Conservation (phyloP, 129 eudicot species). For the Gnaphalium uliginosum region DNA sequence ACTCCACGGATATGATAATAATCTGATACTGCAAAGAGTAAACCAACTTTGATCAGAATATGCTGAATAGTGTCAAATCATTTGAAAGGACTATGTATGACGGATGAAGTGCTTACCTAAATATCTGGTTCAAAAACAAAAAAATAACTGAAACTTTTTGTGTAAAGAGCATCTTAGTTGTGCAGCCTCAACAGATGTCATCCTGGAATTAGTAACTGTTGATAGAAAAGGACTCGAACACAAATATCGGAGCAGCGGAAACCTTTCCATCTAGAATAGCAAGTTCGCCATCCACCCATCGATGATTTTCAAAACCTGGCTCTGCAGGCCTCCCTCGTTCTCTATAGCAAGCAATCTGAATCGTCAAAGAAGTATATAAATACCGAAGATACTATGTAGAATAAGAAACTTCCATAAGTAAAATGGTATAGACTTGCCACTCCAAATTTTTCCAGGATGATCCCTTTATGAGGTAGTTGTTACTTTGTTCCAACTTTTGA, state of each 20-base stretch:
- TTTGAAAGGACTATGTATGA: background rate
- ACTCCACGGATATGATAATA: background rate
- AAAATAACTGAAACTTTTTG: no score
- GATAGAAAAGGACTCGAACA: no score
- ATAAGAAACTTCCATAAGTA: background rate
- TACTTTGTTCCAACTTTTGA: constrained; percentile 90
- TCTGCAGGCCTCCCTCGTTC: constrained; percentile 97
- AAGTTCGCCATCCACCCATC: constrained; percentile 99
- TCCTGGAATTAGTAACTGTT: no score
- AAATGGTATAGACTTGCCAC: constrained; percentile 53
- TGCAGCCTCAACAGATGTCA: no score
- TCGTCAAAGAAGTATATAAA: background rate
- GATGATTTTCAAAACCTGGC: constrained; percentile 76
- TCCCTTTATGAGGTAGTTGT: constrained; percentile 92
- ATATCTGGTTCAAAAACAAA: background rate
- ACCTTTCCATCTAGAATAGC: constrained; percentile 98
- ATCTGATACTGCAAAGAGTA: background rate
- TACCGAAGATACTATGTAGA: background rate
- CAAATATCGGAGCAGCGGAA: background rate
- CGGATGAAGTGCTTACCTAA: background rate
- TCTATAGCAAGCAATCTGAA: constrained; percentile 82
- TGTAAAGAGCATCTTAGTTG: no score
- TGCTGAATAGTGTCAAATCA: background rate
- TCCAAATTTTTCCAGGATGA: constrained; percentile 95
- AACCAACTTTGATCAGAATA: background rate